Conservation (phyloP, 2,329 filamentous ascomycete species). For the Colletotrichum tamarilloi region DNA sequence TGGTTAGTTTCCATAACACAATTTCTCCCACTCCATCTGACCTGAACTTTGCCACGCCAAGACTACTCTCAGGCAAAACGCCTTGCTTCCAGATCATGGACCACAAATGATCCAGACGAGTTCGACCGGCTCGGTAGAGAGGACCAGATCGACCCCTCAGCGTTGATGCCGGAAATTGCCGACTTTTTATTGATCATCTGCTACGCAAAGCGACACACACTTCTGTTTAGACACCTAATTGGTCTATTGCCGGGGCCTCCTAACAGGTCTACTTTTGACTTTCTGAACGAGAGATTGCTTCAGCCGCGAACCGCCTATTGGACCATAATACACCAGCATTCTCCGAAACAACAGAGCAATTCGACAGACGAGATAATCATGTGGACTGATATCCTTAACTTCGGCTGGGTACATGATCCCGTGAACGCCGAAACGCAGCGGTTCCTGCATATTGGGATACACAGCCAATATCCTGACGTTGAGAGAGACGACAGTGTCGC, state of each 20-base stretch:
- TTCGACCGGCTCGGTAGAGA: background rate
- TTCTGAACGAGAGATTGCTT: constrained; percentile 4
- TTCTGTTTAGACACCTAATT: constrained; percentile 5
- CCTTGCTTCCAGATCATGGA: constrained; percentile 14
- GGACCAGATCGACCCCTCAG: background rate
- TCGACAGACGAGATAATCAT: constrained; percentile 12
- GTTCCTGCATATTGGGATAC: constrained; percentile 2
- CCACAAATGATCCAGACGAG: background rate
- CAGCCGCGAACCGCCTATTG: constrained; percentile 14
- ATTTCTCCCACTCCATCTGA: background rate
- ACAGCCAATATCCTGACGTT: background rate
- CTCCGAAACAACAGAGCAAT: constrained; percentile 1
- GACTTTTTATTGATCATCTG: constrained; percentile 11
- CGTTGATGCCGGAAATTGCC: background rate
- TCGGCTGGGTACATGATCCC: constrained; percentile 11
- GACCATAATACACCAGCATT: constrained; percentile 11
- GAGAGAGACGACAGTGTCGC: background rate
- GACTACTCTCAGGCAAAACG: background rate
- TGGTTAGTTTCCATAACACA: background rate
- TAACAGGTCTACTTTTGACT: background rate
- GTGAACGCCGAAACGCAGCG: background rate
- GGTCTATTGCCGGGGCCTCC: background rate
- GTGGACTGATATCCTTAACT: constrained; percentile 16
- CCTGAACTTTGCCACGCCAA: background rate
- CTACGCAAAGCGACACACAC: constrained; percentile 11